Conservation (phyloP, 2,329 filamentous ascomycete genomes). For the Dothistroma septosporum region DNA sequence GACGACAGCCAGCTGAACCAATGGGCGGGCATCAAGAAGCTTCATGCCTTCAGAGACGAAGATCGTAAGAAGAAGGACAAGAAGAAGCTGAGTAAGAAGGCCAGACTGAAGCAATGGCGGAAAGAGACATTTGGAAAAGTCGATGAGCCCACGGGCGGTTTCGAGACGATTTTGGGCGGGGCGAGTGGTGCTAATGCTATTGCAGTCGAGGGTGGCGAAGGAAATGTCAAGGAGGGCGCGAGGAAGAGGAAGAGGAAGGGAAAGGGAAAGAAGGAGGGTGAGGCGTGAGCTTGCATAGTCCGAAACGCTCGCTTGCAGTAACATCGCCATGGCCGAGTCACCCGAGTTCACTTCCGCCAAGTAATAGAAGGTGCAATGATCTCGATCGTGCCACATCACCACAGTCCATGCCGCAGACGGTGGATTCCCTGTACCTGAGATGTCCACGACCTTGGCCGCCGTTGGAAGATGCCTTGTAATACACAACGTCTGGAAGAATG, state of each 20-base stretch:
- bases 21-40: slow-evolving; percentile 90
- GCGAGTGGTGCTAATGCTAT: slow-evolving; percentile 25
- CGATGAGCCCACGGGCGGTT: slow-evolving; percentile 47
- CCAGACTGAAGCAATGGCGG: slow-evolving; percentile 80
- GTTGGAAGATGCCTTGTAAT: too few relatives aligned
- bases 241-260: slow-evolving; percentile 29
- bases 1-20: slow-evolving; percentile 82
- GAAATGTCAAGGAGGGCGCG: slow-evolving; percentile 13
- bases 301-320: too few relatives aligned
- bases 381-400: too few relatives aligned
- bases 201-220: slow-evolving; percentile 28
- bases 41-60: slow-evolving; percentile 79
- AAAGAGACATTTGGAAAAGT: slow-evolving; percentile 62
- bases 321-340: too few relatives aligned
- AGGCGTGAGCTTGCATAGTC: slow-evolving; percentile 30
- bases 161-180: slow-evolving; percentile 32
- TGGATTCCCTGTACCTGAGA: too few relatives aligned
- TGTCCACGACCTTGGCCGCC: too few relatives aligned
- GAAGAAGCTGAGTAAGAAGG: slow-evolving; percentile 90
- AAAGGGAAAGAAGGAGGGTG: slow-evolving; percentile 37
- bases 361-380: too few relatives aligned
- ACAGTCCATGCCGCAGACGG: too few relatives aligned
- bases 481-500: too few relatives aligned
- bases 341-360: too few relatives aligned
- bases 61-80: slow-evolving; percentile 87